phyloP scores from a whole-genome alignment of 2,329 filamentous ascomycete genomes.

The Orbilia blumenaviensis region DNA sequence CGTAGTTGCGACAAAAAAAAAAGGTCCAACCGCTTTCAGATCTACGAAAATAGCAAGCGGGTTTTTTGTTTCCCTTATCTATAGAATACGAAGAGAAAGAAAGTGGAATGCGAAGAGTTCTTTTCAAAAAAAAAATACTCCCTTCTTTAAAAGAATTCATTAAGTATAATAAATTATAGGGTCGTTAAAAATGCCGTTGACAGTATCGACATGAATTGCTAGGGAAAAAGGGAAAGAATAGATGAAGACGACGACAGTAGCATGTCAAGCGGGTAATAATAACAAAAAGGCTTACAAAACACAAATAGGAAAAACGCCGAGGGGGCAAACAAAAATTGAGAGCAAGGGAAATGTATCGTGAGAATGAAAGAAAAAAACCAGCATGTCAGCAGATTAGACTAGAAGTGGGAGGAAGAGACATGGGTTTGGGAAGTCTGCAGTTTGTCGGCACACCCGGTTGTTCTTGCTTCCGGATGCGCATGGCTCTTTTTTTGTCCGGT shows the following conservation, averaged over 20 bases:
- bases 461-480: conserved; percentile 27
- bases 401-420: background rate
- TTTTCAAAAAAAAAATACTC: background rate
- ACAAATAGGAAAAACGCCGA: conserved; percentile 8
- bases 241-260: background rate
- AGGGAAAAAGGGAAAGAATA: conserved; percentile 21
- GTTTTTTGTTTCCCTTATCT: too few relatives aligned
- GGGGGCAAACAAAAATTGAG: background rate
- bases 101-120: background rate
- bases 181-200: background rate
- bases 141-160: conserved; percentile 20
- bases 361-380: background rate
- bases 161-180: conserved; percentile 14
- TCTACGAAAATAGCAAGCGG: too few relatives aligned
- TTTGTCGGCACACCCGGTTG: conserved; percentile 27
- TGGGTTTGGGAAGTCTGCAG: background rate
- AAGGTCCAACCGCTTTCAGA: too few relatives aligned
- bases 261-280: background rate
- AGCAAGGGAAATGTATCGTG: background rate
- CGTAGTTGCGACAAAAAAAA: background rate
- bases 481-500: background rate
- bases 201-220: conserved; percentile 18
- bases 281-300: background rate
- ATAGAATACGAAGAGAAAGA: background rate
- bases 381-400: background rate